Evolutionary conservation across 2,329 filamentous ascomycete species (phyloP).

Genomic region (Bimuria novae-zelandiae): DNA sequence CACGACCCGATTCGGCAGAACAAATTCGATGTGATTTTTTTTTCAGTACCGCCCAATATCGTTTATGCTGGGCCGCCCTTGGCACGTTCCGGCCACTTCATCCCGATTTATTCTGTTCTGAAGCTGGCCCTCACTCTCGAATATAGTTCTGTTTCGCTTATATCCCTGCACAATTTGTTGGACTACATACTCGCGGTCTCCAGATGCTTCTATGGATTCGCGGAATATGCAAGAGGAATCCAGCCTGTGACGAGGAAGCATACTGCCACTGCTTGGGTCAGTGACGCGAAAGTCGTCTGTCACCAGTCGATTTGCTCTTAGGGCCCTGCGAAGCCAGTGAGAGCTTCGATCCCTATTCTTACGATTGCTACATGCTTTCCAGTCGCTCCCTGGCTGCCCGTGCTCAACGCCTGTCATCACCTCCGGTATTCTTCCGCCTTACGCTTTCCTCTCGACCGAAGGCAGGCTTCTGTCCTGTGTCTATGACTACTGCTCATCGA

Average conservation of each 20-base stretch:
- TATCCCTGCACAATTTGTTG: constrained; percentile 42
- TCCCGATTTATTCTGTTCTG: constrained; percentile 39
- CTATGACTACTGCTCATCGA: constrained; percentile 38
- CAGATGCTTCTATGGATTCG: constrained; percentile 23
- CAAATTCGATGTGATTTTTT: constrained; percentile 35
- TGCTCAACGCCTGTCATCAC: no score
- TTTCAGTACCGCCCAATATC: constrained; percentile 41
- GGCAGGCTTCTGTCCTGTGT: constrained; percentile 52
- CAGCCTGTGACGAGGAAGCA: constrained; percentile 19
- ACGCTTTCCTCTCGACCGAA: constrained; percentile 54
- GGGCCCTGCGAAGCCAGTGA: constrained; percentile 8
- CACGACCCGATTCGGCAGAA: constrained; percentile 41
- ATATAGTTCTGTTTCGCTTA: constrained; percentile 41
- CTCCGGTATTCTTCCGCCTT: constrained; percentile 54
- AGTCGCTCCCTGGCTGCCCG: background rate
- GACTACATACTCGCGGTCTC: constrained; percentile 28
- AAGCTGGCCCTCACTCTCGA: constrained; percentile 36
- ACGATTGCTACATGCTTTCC: constrained; percentile 6
- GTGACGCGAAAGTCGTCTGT: constrained; percentile 15
- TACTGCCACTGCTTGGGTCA: constrained; percentile 19
- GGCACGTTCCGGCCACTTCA: constrained; percentile 39
- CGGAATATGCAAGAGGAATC: constrained; percentile 25
- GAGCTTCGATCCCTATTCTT: no score
- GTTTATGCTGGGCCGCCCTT: constrained; percentile 37
- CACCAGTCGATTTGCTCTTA: constrained; percentile 20